phyloP scores from a whole-genome alignment of 139 green algal species.

The Nannochloris sp. region DNA sequence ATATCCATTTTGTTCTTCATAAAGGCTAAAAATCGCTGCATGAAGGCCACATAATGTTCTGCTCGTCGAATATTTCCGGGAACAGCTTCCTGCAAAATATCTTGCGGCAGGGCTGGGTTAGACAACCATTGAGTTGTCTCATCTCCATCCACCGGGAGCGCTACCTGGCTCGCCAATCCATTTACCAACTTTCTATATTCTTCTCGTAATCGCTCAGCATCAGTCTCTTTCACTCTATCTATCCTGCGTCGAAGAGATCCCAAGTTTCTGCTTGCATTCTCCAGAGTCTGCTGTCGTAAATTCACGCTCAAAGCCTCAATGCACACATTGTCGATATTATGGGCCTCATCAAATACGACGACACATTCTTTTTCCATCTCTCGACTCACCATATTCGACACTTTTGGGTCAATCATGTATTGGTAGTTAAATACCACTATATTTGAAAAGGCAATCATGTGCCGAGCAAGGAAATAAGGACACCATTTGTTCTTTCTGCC shows the following conservation, averaged over 20 bases:
- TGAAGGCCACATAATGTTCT: constrained; percentile 96
- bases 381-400: constrained; percentile 78
- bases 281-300: constrained; percentile 76
- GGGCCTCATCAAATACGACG: constrained; percentile 98
- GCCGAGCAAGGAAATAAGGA: constrained; percentile 96
- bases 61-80: constrained; percentile 90
- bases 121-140: constrained; percentile 43
- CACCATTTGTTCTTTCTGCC: constrained; percentile 89
- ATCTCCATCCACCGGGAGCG: constrained; percentile 23
- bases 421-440: constrained; percentile 99
- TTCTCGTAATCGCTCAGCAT: constrained; percentile 56
- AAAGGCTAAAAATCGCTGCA: constrained; percentile 85
- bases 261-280: constrained; percentile 77
- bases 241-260: constrained; percentile 49
- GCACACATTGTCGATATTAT: constrained; percentile 99
- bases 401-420: constrained; percentile 97
- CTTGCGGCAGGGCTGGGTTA: constrained; percentile 78
- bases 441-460: constrained; percentile 93
- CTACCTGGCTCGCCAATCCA: constrained; percentile 66
- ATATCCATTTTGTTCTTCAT: constrained; percentile 55
- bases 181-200: constrained; percentile 84
- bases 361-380: constrained; percentile 95
- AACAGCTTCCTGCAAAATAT: constrained; percentile 79
- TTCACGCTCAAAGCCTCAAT: constrained; percentile 91
- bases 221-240: constrained; percentile 47